Percentiles rank a stretch among this genome's conserved stretches.
Evolutionary conservation across 1,284 basidiomycete species (phyloP).

Genomic region (Peniophora sp.): DNA sequence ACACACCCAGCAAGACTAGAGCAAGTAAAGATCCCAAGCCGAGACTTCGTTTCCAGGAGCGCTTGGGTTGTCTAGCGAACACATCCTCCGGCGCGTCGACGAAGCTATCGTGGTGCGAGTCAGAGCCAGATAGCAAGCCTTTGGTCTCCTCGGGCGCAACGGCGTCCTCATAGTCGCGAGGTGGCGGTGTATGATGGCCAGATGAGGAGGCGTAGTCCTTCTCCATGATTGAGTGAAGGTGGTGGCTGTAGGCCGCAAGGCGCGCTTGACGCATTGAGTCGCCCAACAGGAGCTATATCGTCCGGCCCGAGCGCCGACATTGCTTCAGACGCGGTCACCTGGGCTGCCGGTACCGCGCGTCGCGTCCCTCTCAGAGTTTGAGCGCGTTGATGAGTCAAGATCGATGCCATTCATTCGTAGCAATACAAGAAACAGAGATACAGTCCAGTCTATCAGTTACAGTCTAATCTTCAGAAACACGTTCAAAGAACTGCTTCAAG

Average conservation of each 20-base stretch:
- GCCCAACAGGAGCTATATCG: no score
- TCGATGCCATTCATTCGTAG: no score
- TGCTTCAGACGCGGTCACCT: no score
- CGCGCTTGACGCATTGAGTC: no score
- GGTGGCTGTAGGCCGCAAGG: no score
- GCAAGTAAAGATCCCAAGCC: conserved; percentile 29
- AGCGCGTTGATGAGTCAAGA: no score
- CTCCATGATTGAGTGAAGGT: no score
- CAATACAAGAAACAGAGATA: neutral
- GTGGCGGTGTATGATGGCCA: neutral
- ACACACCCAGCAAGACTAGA: conserved; percentile 31
- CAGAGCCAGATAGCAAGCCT: conserved; percentile 29
- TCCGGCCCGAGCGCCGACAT: no score
- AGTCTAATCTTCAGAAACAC: conserved; percentile 58
- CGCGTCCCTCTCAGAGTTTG: no score
- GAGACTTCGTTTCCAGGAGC: conserved; percentile 30
- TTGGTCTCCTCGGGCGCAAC: conserved; percentile 27
- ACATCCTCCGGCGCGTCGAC: conserved; percentile 12
- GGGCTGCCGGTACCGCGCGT: no score
- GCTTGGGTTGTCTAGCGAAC: conserved; percentile 4
- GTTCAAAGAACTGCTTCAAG: conserved; percentile 86
- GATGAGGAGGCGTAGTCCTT: no score
- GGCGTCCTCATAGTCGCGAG: conserved; percentile 3
- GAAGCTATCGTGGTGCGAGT: conserved; percentile 15
- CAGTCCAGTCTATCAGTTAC: neutral